phyloP scores from a whole-genome alignment of 2,329 filamentous ascomycete genomes.

The Tolypocladium sp. region DNA sequence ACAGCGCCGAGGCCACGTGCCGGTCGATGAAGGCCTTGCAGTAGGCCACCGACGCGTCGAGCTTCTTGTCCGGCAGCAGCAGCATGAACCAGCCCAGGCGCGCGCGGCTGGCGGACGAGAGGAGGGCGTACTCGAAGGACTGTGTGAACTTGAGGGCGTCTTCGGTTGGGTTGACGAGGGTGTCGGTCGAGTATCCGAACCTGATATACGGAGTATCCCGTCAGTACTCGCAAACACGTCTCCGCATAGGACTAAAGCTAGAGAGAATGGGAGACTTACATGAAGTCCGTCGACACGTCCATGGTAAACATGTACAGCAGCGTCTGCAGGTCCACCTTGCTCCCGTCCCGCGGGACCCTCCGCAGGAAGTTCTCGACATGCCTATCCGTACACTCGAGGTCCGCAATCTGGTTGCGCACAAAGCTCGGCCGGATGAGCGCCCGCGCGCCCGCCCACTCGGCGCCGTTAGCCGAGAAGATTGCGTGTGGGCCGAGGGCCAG shows the following conservation, averaged over 20 bases:
- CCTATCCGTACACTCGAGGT: constrained; percentile 61
- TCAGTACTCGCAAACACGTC: background rate
- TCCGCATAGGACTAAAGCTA: background rate
- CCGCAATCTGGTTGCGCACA: constrained; percentile 46
- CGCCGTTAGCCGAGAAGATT: constrained; percentile 46
- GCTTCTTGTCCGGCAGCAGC: constrained; percentile 24
- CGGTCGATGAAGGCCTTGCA: constrained; percentile 39
- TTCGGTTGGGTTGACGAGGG: constrained; percentile 23
- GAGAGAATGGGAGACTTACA: constrained; percentile 19
- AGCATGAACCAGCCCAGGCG: constrained; percentile 30
- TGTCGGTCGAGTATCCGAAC: constrained; percentile 33
- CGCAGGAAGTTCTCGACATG: constrained; percentile 55
- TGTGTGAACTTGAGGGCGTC: constrained; percentile 33
- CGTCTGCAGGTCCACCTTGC: constrained; percentile 50
- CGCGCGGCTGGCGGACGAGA: constrained; percentile 25
- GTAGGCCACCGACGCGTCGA: constrained; percentile 26
- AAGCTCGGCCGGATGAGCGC: constrained; percentile 46
- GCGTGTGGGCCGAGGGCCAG: constrained; percentile 38
- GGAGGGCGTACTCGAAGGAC: constrained; percentile 38
- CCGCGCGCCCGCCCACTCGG: constrained; percentile 41
- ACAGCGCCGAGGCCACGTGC: constrained; percentile 32
- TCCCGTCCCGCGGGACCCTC: constrained; percentile 46
- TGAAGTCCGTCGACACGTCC: constrained; percentile 59
- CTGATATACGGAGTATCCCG: constrained; percentile 4
- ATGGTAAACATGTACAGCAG: constrained; percentile 59